Percentiles rank a stretch among this genome's conserved stretches.
Conservation (phyloP, 2,329 filamentous ascomycete genomes). For the Alternaria brassicae region DNA sequence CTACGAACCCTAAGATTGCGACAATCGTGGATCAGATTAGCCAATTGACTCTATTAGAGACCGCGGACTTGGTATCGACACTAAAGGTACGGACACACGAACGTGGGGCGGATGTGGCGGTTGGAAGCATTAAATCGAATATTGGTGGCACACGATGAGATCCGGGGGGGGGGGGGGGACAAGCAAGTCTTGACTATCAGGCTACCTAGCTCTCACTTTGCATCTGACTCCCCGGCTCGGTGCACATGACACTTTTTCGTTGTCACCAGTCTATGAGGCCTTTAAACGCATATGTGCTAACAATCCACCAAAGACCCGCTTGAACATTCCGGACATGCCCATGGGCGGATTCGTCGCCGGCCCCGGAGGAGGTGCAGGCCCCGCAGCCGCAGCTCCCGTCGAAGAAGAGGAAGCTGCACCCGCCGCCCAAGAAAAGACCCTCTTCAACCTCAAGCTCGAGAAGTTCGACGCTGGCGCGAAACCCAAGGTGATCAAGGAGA, state of each 20-base stretch:
- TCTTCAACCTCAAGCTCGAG: conserved; percentile 95
- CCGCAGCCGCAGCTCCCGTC: conserved; percentile 67
- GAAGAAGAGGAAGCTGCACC: conserved; percentile 89
- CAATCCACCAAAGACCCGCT: conserved; percentile 69
- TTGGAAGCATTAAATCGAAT: not conserved
- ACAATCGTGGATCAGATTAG: conserved; percentile 98
- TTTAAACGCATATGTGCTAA: conserved; percentile 3
- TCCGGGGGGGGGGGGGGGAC: not conserved
- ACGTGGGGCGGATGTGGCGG: not conserved
- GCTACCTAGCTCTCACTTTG: too few species aligned
- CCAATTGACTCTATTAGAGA: conserved; percentile 96
- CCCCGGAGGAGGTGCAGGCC: conserved; percentile 59
- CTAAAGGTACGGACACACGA: conserved; percentile 74
- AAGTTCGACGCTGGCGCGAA: conserved; percentile 88
- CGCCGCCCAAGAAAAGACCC: conserved; percentile 88
- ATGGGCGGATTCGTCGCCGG: conserved; percentile 85
- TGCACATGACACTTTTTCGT: too few species aligned
- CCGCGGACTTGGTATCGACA: conserved; percentile 90
- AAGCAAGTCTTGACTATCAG: not conserved
- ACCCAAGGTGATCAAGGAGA: conserved; percentile 99
- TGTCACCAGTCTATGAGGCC: not conserved
- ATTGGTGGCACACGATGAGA: not conserved
- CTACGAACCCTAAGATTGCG: conserved; percentile 86
- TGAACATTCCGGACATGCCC: conserved; percentile 98
- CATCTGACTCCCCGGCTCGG: too few species aligned